Evolutionary conservation across 2,329 filamentous ascomycete genomes (phyloP).

Genomic region (Aspergillus aculeatus): DNA sequence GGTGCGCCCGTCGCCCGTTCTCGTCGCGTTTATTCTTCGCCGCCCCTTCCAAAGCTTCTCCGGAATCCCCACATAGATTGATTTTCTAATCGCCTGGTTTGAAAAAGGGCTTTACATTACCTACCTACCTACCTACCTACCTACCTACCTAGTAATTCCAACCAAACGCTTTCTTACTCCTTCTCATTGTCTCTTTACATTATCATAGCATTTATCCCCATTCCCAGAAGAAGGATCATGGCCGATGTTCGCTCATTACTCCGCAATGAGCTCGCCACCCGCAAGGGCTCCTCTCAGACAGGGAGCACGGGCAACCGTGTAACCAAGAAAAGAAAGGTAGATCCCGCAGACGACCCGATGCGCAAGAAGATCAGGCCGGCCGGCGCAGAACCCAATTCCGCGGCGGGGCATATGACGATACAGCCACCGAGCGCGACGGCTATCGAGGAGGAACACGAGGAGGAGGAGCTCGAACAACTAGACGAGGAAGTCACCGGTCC

Average conservation of each 20-base stretch:
- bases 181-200: background rate
- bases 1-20: constrained; percentile 10
- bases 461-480: constrained; percentile 27
- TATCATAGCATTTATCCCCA: background rate
- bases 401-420: constrained; percentile 27
- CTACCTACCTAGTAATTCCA: background rate
- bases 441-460: constrained; percentile 27
- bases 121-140: constrained; percentile 1
- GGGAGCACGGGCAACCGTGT: constrained; percentile 35
- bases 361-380: constrained; percentile 47
- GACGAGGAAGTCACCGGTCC: constrained; percentile 28
- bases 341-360: constrained; percentile 38
- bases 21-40: constrained; percentile 22
- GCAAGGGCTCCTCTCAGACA: constrained; percentile 64
- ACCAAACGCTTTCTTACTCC: background rate
- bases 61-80: constrained; percentile 23
- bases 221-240: constrained; percentile 51
- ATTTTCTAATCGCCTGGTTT: background rate
- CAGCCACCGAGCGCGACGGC: constrained; percentile 24
- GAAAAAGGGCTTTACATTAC: background rate
- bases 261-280: constrained; percentile 71
- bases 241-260: constrained; percentile 77
- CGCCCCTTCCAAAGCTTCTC: constrained; percentile 20
- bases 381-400: constrained; percentile 31
- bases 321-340: constrained; percentile 57